These are phyloP conservation scores for Candida chauliodis DNA, from an alignment of 805 yeast genomes.

Conservation along the genomic window DNA sequence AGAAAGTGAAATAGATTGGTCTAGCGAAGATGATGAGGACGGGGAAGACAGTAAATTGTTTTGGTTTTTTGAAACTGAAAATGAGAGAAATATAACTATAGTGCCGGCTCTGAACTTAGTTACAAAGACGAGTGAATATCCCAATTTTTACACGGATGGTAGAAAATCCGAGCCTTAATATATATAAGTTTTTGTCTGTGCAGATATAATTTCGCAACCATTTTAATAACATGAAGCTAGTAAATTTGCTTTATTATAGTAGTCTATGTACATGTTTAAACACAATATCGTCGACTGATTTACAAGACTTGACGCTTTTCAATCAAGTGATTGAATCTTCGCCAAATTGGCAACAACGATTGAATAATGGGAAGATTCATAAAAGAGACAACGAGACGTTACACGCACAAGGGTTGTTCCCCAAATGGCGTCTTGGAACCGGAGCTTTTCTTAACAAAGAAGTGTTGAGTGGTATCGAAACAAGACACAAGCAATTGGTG, in stretches of 20 bases:
- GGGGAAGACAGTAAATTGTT: slow-evolving; percentile 1
- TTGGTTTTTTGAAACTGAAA: slow-evolving; percentile 4
- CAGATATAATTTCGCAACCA: background rate
- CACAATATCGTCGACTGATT: slow-evolving; percentile 2
- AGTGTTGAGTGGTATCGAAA: slow-evolving; percentile 3
- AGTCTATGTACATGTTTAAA: background rate
- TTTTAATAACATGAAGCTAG: slow-evolving; percentile 3
- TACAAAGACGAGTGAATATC: slow-evolving; percentile 1
- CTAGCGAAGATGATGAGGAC: slow-evolving; percentile 1
- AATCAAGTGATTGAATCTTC: slow-evolving; percentile 7
- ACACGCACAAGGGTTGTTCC: slow-evolving; percentile 8
- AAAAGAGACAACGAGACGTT: slow-evolving; percentile 1
- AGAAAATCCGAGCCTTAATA: too few species aligned
- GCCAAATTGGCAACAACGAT: slow-evolving; percentile 6
- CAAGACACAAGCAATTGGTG: slow-evolving; percentile 5
- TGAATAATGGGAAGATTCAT: background rate
- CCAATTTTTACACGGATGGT: background rate
- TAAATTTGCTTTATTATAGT: background rate
- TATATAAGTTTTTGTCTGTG: slow-evolving; percentile 1
- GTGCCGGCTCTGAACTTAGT: background rate
- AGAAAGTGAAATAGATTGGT: background rate
- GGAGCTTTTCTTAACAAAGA: slow-evolving; percentile 18
- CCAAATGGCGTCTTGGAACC: slow-evolving; percentile 14
- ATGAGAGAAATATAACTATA: background rate
- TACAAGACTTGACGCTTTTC: slow-evolving; percentile 7